Evolutionary conservation across 257 asterid genomes (phyloP).

Genomic region (Eustoma russellianum): DNA sequence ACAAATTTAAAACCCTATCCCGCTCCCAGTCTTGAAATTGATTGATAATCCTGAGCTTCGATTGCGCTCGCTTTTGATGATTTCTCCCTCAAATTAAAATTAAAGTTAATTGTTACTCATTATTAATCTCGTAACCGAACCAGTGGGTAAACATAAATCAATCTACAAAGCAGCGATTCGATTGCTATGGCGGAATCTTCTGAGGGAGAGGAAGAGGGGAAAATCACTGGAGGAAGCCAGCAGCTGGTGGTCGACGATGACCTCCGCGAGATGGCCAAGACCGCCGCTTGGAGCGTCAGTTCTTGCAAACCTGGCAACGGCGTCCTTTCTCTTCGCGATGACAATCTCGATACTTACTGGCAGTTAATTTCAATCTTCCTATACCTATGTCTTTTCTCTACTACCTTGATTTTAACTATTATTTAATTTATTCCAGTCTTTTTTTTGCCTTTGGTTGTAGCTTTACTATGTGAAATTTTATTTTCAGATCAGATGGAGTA

Average conservation of each 20-base stretch:
- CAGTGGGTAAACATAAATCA: too few species aligned
- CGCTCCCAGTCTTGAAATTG: too few species aligned
- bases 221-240: constrained; percentile 58
- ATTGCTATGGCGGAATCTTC: constrained; percentile 71
- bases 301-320: constrained; percentile 95
- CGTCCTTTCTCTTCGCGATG: constrained; percentile 70
- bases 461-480: background rate
- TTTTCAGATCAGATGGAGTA: constrained; percentile 81
- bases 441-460: background rate
- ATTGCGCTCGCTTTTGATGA: too few species aligned
- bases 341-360: constrained; percentile 92
- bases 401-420: background rate
- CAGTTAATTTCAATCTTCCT: constrained; percentile 31
- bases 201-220: constrained; percentile 90
- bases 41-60: too few species aligned
- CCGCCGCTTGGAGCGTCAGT: constrained; percentile 96
- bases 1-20: too few species aligned
- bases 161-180: too few species aligned
- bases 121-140: too few species aligned
- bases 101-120: too few species aligned
- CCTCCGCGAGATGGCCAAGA: constrained; percentile 85
- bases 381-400: background rate
- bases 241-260: constrained; percentile 65
- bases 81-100: too few species aligned
- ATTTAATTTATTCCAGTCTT: background rate